These are phyloP conservation scores for Annulohypoxylon nitens DNA, from an alignment of 495 filamentous ascomycete genomes.

Conservation along the genomic window DNA sequence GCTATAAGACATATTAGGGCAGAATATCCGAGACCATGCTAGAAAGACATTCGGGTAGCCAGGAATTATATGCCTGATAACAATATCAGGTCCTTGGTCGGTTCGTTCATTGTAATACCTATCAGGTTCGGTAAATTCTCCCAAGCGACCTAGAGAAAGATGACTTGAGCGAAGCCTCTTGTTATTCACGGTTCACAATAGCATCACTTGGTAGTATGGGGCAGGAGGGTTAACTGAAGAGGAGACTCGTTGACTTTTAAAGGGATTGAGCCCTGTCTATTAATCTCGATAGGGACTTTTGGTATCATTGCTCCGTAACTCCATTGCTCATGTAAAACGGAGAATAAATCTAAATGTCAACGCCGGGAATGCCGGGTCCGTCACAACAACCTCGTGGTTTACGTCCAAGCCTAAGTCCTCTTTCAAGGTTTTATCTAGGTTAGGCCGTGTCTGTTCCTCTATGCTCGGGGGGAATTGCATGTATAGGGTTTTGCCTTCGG, in stretches of 20 bases:
- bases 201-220: not conserved
- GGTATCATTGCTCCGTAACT: constrained; percentile 45
- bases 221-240: too few relatives aligned
- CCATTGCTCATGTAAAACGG: constrained; percentile 54
- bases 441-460: constrained; percentile 82
- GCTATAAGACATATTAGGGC: not conserved
- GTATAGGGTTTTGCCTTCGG: constrained; percentile 86
- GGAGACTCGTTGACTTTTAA: too few relatives aligned
- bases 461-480: constrained; percentile 85
- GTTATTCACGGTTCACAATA: not conserved
- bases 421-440: constrained; percentile 78
- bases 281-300: constrained; percentile 1
- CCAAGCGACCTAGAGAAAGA: not conserved
- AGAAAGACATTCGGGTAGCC: not conserved
- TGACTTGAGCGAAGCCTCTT: not conserved
- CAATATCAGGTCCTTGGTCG: too few relatives aligned
- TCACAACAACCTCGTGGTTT: constrained; percentile 76
- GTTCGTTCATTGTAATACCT: not conserved
- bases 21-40: not conserved
- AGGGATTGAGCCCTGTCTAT: too few relatives aligned
- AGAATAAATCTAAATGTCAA: constrained; percentile 78
- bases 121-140: not conserved
- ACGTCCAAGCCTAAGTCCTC: constrained; percentile 62
- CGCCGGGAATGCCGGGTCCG: constrained; percentile 82
- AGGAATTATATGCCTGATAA: too few relatives aligned